Evolutionary conservation across 2,329 filamentous ascomycete species (phyloP), one percentile per base, ranked within the genome.

Genomic region (Fusarium robinianum): DNA sequence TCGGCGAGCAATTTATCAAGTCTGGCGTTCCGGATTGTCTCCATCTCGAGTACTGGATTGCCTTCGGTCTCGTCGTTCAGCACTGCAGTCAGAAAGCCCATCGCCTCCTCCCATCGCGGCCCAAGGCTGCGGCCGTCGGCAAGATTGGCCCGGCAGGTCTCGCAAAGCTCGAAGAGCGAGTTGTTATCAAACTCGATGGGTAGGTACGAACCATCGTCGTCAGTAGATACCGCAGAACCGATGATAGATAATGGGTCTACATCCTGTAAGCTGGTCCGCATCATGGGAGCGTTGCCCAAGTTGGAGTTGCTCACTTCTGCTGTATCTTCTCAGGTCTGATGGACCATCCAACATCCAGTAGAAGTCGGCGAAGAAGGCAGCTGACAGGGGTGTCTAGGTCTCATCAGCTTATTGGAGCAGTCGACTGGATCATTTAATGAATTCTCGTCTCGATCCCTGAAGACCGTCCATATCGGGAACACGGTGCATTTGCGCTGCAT

Each of bases 1-100:
- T 76, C 74, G 12, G 61, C 55, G n/a, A 76, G 49, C 2, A 79
- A 54, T 46, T 75, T 77, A 47, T 76, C 69, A 5, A 78, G 64
- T 8, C 63, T 65, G 3, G 69, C 58, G 11, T 63, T 51, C 27
- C 63, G 60, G 41, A 79, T 68, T 3, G 64, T 69, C 32, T 65
- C 64, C 24, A 76, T 64, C 6, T 66, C 63, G 19, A 78, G 54
- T 5, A 52, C 57, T 3, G 68, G 65, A 10, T 56, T 52, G 5
- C 55, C 55, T 9, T 61, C 55, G 11, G 58, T 61, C 47, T 76
- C 74, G 26, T 72, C 69, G 27, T 62, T 63, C 10, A 72, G 49
- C 2, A 69, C 64, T 2, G 65, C 61, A 9, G 70, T 59, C 11
- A 78, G 52, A 45, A 76, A 71, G 6, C 50, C 57, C 41, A 66